phyloP scores from a whole-genome alignment of 345 rosid species.

The Brassica nigra region DNA sequence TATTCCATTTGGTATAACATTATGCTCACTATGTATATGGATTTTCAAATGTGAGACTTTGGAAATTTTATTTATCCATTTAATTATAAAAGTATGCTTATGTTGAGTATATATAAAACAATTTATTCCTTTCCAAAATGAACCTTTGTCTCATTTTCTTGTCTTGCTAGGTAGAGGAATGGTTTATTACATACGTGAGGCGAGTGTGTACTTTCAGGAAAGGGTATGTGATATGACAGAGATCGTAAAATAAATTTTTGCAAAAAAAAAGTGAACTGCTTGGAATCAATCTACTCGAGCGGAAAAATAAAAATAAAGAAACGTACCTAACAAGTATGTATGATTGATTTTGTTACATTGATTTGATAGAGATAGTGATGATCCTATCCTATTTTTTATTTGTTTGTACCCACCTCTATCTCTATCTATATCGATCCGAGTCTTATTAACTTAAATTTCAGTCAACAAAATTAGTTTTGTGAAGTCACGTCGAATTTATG shows the following conservation, averaged over 20 bases:
- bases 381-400: constrained; percentile 19
- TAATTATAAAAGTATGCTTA: not conserved
- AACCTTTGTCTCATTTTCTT: not conserved
- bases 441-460: constrained; percentile 14
- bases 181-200: not conserved
- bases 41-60: not conserved
- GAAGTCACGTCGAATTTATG: constrained; percentile 34
- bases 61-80: not conserved
- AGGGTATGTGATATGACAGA: constrained; percentile 16
- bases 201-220: constrained; percentile 15
- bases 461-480: constrained; percentile 34
- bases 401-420: constrained; percentile 28
- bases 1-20: not conserved
- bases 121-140: not conserved
- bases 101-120: not conserved
- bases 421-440: constrained; percentile 18
- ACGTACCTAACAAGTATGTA: constrained; percentile 31
- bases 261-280: constrained; percentile 21
- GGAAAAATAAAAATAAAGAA: not conserved
- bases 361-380: constrained; percentile 39
- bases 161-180: constrained; percentile 3
- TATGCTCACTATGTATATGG: not conserved
- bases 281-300: constrained; percentile 16
- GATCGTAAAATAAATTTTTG: constrained; percentile 30
- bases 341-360: constrained; percentile 33